phyloP scores from a whole-genome alignment of 1,139 yeast genomes.

The Blastobotrys petasosporus region DNA sequence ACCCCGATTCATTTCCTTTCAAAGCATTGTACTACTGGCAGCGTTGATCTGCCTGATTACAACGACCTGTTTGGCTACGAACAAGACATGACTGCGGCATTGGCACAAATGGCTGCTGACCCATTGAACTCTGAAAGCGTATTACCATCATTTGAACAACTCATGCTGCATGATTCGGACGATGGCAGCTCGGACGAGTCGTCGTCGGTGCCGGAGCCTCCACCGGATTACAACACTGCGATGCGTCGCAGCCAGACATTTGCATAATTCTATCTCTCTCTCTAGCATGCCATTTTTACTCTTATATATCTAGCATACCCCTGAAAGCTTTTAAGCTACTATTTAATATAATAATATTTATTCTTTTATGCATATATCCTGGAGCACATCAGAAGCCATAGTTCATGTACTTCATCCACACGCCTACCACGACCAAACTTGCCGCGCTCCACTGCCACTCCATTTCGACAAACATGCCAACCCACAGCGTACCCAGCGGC shows the following conservation, averaged over 20 bases:
- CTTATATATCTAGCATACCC: neutral
- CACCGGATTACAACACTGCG: conserved; percentile 19
- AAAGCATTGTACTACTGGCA: conserved; percentile 61
- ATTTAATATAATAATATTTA: conserved; percentile 3
- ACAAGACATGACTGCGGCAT: neutral
- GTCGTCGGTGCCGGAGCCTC: conserved; percentile 15
- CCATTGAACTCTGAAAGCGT: conserved; percentile 4
- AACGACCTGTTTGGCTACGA: conserved; percentile 6
- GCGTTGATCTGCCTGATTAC: conserved; percentile 67
- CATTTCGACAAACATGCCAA: conserved; percentile 38
- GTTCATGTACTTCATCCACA: conserved; percentile 29
- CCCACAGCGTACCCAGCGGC: conserved; percentile 38
- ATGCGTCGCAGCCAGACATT: conserved; percentile 3
- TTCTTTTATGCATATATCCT: too few species aligned
- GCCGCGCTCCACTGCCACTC: conserved; percentile 35
- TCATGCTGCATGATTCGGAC: conserved; percentile 18
- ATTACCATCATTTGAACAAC: conserved; percentile 32
- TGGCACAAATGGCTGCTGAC: conserved; percentile 9
- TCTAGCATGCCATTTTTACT: neutral
- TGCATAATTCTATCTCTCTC: neutral
- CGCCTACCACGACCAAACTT: conserved; percentile 28
- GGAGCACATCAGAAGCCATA: conserved; percentile 25
- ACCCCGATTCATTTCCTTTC: conserved; percentile 74
- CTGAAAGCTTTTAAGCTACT: too few species aligned
- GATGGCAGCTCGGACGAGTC: conserved; percentile 14